Percentiles rank a stretch among this genome's conserved stretches.
These are phyloP conservation scores for Aureobasidium sp. DNA, from an alignment of 2,329 filamentous ascomycete species.

Conservation along the genomic window DNA sequence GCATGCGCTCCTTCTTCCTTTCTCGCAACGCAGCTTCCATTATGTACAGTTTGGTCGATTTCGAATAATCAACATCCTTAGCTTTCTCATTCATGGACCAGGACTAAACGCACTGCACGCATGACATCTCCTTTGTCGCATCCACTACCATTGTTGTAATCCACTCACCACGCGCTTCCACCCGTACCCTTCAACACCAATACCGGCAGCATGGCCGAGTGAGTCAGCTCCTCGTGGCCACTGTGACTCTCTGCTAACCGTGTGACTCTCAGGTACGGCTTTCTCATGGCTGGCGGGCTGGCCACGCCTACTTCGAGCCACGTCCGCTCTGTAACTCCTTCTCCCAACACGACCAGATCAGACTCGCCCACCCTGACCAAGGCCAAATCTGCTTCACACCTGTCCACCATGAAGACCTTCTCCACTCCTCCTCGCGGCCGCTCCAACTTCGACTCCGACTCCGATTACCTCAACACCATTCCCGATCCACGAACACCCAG, in stretches of 20 bases:
- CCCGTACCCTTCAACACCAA: neutral
- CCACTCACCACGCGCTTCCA: neutral
- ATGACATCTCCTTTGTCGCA: conserved; percentile 9
- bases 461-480: conserved; percentile 15
- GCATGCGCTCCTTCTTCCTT: neutral
- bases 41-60: neutral
- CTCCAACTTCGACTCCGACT: conserved; percentile 11
- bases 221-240: neutral
- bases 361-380: neutral
- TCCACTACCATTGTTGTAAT: conserved; percentile 3
- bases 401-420: conserved; percentile 5
- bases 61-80: neutral
- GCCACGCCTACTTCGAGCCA: conserved; percentile 9
- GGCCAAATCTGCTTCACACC: conserved; percentile 9
- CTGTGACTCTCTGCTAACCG: neutral
- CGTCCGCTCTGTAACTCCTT: neutral
- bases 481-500: conserved; percentile 17
- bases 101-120: neutral
- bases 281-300: conserved; percentile 9
- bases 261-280: neutral
- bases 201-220: conserved; percentile 4
- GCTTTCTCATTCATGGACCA: neutral
- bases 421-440: conserved; percentile 1
- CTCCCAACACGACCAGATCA: neutral
- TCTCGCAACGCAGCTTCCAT: neutral